phyloP scores from a whole-genome alignment of 1,139 yeast species.

The Arxiozyma heterogenica region DNA sequence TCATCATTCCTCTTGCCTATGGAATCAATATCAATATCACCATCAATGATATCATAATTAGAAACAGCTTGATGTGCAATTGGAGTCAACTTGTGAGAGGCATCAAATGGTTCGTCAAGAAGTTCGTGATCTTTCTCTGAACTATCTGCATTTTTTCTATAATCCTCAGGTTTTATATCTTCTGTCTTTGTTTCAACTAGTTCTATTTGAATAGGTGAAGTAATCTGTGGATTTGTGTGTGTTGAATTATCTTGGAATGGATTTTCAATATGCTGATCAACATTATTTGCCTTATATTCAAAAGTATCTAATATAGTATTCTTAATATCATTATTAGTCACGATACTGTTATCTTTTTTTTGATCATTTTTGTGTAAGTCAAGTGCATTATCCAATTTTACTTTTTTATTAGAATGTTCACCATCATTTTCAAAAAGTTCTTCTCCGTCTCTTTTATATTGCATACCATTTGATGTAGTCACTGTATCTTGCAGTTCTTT shows the following conservation, averaged over 20 bases:
- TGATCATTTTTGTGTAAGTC: conserved; percentile 8
- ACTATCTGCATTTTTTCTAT: not conserved
- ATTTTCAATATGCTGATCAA: not conserved
- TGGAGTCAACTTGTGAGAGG: conserved; percentile 15
- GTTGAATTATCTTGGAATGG: not conserved
- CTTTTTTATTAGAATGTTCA: conserved; percentile 5
- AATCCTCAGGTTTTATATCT: not conserved
- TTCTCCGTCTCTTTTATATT: not conserved
- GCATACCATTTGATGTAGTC: not conserved
- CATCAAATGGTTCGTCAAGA: conserved; percentile 4
- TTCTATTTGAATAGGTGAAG: conserved; percentile 10
- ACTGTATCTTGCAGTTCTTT: not conserved
- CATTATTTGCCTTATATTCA: not conserved
- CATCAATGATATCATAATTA: not conserved
- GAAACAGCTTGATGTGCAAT: conserved; percentile 2
- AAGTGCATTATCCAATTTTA: conserved; percentile 14
- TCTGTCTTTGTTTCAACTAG: not conserved
- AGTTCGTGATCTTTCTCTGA: not conserved
- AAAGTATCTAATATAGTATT: not conserved
- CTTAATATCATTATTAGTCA: not conserved
- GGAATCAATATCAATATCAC: conserved; percentile 7
- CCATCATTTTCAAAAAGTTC: not conserved
- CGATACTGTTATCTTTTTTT: not conserved
- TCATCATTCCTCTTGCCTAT: conserved; percentile 29
- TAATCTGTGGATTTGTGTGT: not conserved